These are phyloP conservation scores for Larix kaempferi DNA, from an alignment of 75 land plant species.

Conservation along the genomic window DNA sequence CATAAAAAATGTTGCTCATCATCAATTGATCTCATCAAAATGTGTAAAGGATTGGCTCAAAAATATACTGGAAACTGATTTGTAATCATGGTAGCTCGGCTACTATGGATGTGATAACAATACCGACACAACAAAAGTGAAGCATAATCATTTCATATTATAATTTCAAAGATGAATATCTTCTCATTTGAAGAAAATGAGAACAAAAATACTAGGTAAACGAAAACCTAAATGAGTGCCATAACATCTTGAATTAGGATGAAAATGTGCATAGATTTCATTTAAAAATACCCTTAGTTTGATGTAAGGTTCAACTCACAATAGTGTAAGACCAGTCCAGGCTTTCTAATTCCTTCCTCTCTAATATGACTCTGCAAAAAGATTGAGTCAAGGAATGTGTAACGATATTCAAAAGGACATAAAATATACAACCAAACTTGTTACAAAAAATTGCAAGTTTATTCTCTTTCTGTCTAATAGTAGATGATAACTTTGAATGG, in stretches of 20 bases:
- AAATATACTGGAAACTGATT: too few relatives aligned
- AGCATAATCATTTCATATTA: too few relatives aligned
- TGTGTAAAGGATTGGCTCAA: too few relatives aligned
- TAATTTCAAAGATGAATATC: too few relatives aligned
- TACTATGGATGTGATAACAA: too few relatives aligned
- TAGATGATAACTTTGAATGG: not conserved
- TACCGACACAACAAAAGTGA: too few relatives aligned
- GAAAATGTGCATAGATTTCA: not conserved
- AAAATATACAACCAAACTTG: not conserved
- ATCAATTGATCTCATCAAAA: too few relatives aligned
- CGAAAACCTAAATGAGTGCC: not conserved
- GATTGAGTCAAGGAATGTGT: not conserved
- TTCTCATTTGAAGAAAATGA: not conserved
- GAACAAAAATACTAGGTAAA: not conserved
- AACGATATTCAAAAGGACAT: not conserved
- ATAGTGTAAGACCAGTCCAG: constrained; percentile 51
- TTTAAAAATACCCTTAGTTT: not conserved
- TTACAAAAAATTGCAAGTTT: not conserved
- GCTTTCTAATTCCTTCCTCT: constrained; percentile 41
- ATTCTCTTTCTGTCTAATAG: not conserved
- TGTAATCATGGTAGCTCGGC: too few relatives aligned
- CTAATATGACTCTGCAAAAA: constrained; percentile 36
- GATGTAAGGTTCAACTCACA: constrained; percentile 30
- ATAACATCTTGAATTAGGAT: not conserved
- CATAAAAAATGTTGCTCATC: too few relatives aligned